Percentiles rank a stretch among this genome's conserved stretches.
Conservation (phyloP, 2,329 filamentous ascomycete species). For the Colletotrichum lupini region DNA sequence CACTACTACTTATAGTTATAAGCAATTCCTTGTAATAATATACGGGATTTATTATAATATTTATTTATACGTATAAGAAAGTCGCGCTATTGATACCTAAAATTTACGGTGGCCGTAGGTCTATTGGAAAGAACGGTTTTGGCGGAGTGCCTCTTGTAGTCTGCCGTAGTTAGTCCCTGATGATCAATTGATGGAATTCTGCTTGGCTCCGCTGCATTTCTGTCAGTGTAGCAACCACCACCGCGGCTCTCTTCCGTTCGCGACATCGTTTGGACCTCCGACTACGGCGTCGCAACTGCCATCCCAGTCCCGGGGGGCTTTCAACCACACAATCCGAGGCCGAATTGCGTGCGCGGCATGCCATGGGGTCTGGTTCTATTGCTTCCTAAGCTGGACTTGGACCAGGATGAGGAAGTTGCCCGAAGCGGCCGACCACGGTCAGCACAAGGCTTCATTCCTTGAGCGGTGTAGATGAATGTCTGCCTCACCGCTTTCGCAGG, state of each 20-base stretch:
- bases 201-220: not conserved
- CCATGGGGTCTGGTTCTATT: not conserved
- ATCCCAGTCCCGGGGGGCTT: not conserved
- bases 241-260: slow-evolving; percentile 5
- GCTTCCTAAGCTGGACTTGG: not conserved
- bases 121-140: too few relatives aligned
- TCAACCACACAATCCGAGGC: not conserved
- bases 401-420: not conserved
- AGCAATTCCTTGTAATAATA: too few relatives aligned
- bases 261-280: not conserved
- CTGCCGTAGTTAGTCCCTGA: slow-evolving; percentile 17
- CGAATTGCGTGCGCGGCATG: not conserved
- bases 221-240: not conserved
- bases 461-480: slow-evolving; percentile 21
- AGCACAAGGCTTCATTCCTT: not conserved
- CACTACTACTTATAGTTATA: too few relatives aligned
- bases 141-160: too few relatives aligned
- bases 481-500: slow-evolving; percentile 31
- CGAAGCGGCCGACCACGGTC: slow-evolving; percentile 7
- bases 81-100: too few relatives aligned
- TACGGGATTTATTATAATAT: too few relatives aligned
- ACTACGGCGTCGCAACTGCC: not conserved
- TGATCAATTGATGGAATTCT: not conserved
- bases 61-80: too few relatives aligned
- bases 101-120: too few relatives aligned